Conservation (phyloP, 2,329 filamentous ascomycete genomes). For the Cyphellophora europaea region DNA sequence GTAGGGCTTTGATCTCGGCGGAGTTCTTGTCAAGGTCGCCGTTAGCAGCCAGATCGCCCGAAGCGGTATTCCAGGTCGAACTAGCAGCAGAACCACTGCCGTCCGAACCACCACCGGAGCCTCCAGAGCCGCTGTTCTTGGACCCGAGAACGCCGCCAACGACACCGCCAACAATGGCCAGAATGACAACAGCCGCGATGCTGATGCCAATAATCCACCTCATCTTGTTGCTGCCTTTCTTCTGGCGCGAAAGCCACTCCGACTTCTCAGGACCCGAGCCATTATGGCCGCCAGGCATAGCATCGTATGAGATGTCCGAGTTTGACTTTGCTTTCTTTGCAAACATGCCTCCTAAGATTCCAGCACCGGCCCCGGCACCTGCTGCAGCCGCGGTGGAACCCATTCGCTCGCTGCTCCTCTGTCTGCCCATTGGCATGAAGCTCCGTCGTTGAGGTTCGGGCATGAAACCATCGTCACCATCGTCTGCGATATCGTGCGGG, state of each 20-base stretch:
- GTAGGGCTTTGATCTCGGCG: conserved; percentile 65
- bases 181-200: conserved; percentile 57
- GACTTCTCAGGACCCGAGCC: conserved; percentile 47
- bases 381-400: conserved; percentile 35
- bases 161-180: conserved; percentile 64
- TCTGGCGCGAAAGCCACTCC: conserved; percentile 53
- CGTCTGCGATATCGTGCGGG: conserved; percentile 72
- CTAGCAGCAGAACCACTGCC: conserved; percentile 10
- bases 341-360: conserved; percentile 31
- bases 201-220: conserved; percentile 59
- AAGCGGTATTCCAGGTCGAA: conserved; percentile 35
- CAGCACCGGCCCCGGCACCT: conserved; percentile 31
- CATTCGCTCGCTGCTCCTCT: conserved; percentile 27
- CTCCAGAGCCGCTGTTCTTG: conserved; percentile 29
- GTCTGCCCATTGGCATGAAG: conserved; percentile 46
- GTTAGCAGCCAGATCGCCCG: conserved; percentile 51
- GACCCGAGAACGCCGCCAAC: conserved; percentile 63
- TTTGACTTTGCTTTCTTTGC: conserved; percentile 27
- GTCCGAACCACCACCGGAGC: conserved; percentile 10
- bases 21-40: conserved; percentile 68
- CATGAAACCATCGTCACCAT: conserved; percentile 77
- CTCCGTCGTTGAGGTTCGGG: conserved; percentile 44
- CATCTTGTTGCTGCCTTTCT: conserved; percentile 54
- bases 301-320: conserved; percentile 44
- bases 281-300: conserved; percentile 39